These are phyloP conservation scores for Fusarium nurragi DNA, from an alignment of 2,329 filamentous ascomycete genomes.

Conservation along the genomic window DNA sequence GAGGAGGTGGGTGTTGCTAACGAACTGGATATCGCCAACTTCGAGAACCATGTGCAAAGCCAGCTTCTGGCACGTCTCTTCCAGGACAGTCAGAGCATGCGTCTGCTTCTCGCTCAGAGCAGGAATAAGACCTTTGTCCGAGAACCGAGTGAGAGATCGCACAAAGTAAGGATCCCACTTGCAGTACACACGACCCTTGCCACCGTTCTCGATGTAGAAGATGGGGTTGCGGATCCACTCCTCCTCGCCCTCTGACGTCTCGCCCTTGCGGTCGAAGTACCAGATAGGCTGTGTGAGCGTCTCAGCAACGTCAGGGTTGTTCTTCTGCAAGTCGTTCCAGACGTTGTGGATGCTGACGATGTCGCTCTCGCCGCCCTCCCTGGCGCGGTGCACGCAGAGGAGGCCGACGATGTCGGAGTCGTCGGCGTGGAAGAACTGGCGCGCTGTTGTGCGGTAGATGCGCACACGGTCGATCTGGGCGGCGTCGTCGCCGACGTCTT, in stretches of 20 bases:
- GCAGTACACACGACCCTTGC: constrained; percentile 62
- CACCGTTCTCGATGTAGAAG: constrained; percentile 78
- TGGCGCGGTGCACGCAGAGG: constrained; percentile 79
- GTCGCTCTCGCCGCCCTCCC: constrained; percentile 85
- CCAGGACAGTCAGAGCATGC: constrained; percentile 68
- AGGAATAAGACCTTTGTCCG: constrained; percentile 76
- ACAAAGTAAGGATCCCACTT: constrained; percentile 95
- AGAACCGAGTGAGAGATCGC: constrained; percentile 78
- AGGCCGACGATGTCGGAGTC: constrained; percentile 85
- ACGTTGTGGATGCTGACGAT: constrained; percentile 81
- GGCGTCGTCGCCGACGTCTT: constrained; percentile 85
- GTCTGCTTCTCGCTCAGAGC: constrained; percentile 74
- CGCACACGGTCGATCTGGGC: constrained; percentile 85
- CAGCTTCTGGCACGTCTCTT: constrained; percentile 77
- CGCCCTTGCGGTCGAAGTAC: constrained; percentile 94
- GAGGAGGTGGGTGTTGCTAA: constrained; percentile 81
- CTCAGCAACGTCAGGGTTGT: constrained; percentile 81
- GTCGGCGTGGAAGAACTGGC: constrained; percentile 70
- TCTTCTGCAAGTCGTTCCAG: constrained; percentile 79
- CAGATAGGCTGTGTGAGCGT: constrained; percentile 80
- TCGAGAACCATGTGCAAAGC: constrained; percentile 87
- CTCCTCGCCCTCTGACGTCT: constrained; percentile 77
- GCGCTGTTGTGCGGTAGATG: constrained; percentile 87
- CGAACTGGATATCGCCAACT: constrained; percentile 87
- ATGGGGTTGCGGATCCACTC: constrained; percentile 77